Evolutionary conservation across 1,284 basidiomycete species (phyloP), one percentile per base, ranked within the genome.

Genomic region (Melampsora americana): DNA sequence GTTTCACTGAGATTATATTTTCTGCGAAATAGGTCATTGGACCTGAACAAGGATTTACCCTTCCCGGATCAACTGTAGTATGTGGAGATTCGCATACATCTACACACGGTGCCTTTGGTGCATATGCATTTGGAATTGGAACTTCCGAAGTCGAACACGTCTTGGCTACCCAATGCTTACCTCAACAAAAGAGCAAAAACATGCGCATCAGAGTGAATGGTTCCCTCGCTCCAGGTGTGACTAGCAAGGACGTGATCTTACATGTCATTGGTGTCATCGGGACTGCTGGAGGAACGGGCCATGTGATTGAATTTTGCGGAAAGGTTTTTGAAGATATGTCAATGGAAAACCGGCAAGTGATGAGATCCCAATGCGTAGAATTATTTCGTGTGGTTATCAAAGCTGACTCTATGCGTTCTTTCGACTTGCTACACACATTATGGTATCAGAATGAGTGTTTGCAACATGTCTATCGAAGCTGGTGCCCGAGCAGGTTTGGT

Each of bases 91-190:
- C 93, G 2, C 93, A 95, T 85, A 95, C 93, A 35, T 85, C 84
- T 35, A 85, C 94, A 16, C 94, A 97, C 82, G 94, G 95, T 67
- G 95, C 94, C 0, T 97, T 97, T 81, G 94, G 94, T 65, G 94
- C 95, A 67, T 88, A 96, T 78, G 94, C 94, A 0, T 97, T 97
- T 81, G 94, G 95, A 80, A 96, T 97, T 81, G 94, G 94, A 60
- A 96, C 94, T 5, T 95, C 93, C 69, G 94, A 97, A 83, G 94
- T 97, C 80, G 94, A 97, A 82, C 94, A 97, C 83, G 94, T 97
- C 80, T 89, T 97, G 78, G 94, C 95, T 5, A 97, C 95, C 12
- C 95, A 97, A 84, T 95, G 93, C 62, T 86, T 97, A 32, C 85
- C 93, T 78, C 95, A 96, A 84, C 90, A 88, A 82, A 95, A 96